A percentile compares a stretch with the other conserved stretches of the same genome.
phyloP scores from a whole-genome alignment of 495 filamentous ascomycete genomes.

The Daldinia decipiens region DNA sequence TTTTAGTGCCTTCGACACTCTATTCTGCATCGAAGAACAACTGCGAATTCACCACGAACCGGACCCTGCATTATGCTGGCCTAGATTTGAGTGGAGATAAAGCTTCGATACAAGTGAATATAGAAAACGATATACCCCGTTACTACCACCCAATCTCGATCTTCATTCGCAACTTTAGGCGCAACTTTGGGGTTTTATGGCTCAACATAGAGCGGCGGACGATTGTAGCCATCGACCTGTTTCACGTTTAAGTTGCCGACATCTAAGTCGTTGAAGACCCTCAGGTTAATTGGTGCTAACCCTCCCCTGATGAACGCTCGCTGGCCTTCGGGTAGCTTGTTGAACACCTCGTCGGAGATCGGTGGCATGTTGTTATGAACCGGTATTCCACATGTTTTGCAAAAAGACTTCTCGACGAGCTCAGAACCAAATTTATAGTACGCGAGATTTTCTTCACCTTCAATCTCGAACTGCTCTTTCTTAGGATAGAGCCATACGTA shows the following conservation, averaged over 20 bases:
- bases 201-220: constrained; percentile 50
- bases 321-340: constrained; percentile 33
- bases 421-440: constrained; percentile 49
- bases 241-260: constrained; percentile 41
- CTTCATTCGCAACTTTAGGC: background rate
- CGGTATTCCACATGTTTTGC: constrained; percentile 56
- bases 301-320: constrained; percentile 4
- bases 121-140: background rate
- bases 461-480: constrained; percentile 44
- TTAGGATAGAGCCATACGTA: constrained; percentile 53
- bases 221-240: constrained; percentile 45
- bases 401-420: constrained; percentile 53
- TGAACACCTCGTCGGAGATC: constrained; percentile 33
- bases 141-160: background rate
- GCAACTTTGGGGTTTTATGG: constrained; percentile 38
- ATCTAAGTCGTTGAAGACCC: constrained; percentile 49
- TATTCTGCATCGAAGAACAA: background rate
- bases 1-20: background rate
- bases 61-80: background rate
- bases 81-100: background rate
- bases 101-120: constrained; percentile 6
- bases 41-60: background rate
- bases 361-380: constrained; percentile 29
- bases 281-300: constrained; percentile 46
- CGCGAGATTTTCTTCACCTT: constrained; percentile 50